Evolutionary conservation across 202 grass and related monocot species (phyloP), one percentile per base, ranked within the genome.

Genomic region (Musa balbisiana): DNA sequence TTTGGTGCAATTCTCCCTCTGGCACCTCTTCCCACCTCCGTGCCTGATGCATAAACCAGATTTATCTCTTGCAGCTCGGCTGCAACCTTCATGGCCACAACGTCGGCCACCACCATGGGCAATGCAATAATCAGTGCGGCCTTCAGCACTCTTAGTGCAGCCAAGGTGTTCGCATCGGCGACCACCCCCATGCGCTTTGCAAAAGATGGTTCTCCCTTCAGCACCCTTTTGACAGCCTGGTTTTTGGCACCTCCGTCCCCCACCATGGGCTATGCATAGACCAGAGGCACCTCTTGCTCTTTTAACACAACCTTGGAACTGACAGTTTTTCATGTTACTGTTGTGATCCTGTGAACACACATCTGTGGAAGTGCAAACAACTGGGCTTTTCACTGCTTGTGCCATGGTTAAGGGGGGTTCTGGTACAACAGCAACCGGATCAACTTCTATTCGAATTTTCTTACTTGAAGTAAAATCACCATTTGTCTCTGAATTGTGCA

Each of bases 261-360:
- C 94, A 21, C 94, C 94, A 84, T 97, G 94, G 76, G 88, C 90
- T 84, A 97, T 93, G 81, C 94, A 97, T 68, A 55, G 76, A 49
- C 90, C 90, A 21, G 94, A 91, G 14, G 90, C 80, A 65, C 94
- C 94, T 84, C 90, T 91, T 59, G 94, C 94, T 71, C 94, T 87
- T 82, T 93, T 97, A 52, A 69, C 74, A 80, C 94, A 97, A 53
- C 94, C 94, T 71, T 84, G 88, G 71, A 89, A 91, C 78, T 91
- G 86, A 69, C 90, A 97, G 50, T 69, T 82, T 81, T 89, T 93
- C 54, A 79, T 65, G 64, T 70, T 93, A 73, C n/a, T 76, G 54
- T 52, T 78, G 17, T 71, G 76, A 74, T 74, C 73, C 33, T 82
- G 83, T 43, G 78, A 74, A 54, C 78, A 80, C 77, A 43, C 84